Percentiles rank a stretch among this genome's conserved stretches.
Evolutionary conservation across 208 protist species (phyloP).

Genomic region (Crithidia acanthocephali): DNA sequence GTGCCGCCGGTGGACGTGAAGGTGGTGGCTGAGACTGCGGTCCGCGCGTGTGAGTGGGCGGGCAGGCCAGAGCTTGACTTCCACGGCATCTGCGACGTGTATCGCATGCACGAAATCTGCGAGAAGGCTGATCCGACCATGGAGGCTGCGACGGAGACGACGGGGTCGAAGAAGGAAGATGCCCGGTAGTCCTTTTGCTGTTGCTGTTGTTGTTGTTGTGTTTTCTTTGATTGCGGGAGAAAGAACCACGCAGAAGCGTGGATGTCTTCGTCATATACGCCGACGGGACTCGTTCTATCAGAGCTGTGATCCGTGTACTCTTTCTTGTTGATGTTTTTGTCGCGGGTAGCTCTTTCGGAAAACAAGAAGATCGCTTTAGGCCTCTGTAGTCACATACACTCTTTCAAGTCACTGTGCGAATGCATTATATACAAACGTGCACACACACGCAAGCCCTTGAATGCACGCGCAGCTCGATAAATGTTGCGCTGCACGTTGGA

Average conservation of each 20-base stretch:
- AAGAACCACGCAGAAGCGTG: too few relatives aligned
- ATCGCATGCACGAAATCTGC: constrained; percentile 71
- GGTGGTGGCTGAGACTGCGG: constrained; percentile 70
- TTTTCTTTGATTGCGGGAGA: too few relatives aligned
- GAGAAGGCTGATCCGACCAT: constrained; percentile 5
- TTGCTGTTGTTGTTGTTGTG: constrained; percentile 9
- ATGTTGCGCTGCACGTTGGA: too few relatives aligned
- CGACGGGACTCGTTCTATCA: too few relatives aligned
- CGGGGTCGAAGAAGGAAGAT: not conserved
- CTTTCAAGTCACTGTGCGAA: not conserved
- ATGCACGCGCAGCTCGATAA: too few relatives aligned
- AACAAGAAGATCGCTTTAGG: not conserved
- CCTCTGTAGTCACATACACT: not conserved
- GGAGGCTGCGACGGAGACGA: not conserved
- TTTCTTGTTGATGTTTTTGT: too few relatives aligned
- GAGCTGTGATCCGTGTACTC: too few relatives aligned
- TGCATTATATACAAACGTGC: not conserved
- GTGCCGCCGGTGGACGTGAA: constrained; percentile 70
- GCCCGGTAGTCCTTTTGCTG: not conserved
- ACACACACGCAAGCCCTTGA: too few relatives aligned
- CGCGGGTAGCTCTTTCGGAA: too few relatives aligned
- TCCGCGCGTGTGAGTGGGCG: constrained; percentile 63
- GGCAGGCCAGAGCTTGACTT: constrained; percentile 25
- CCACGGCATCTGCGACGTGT: constrained; percentile 60
- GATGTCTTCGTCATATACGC: too few relatives aligned